Evolutionary conservation across 2,329 filamentous ascomycete species (phyloP).

Genomic region (Alternaria tenuissima): DNA sequence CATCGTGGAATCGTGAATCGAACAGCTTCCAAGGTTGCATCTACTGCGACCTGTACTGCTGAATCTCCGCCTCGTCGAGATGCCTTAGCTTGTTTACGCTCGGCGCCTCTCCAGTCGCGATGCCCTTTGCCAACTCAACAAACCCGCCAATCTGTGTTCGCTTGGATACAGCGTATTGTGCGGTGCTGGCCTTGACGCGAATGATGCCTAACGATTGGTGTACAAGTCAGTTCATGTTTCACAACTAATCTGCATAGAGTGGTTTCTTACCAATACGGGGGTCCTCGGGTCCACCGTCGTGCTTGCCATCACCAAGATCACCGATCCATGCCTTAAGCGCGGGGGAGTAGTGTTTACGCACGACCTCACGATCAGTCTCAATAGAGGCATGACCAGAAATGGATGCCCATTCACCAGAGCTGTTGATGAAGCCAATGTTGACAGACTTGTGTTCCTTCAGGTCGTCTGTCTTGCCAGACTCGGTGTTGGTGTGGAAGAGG

Average conservation of each 20-base stretch:
- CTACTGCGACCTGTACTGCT: constrained; percentile 48
- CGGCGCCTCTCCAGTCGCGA: constrained; percentile 75
- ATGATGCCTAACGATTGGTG: constrained; percentile 63
- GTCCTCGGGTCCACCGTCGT: constrained; percentile 83
- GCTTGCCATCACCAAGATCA: constrained; percentile 78
- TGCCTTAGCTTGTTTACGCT: constrained; percentile 79
- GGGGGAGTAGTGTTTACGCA: constrained; percentile 75
- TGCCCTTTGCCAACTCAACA: constrained; percentile 77
- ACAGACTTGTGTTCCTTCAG: constrained; percentile 74
- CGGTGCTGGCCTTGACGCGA: constrained; percentile 74
- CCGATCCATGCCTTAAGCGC: constrained; percentile 84
- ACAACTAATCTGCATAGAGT: too few relatives aligned
- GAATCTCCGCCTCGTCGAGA: constrained; percentile 62
- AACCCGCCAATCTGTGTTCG: constrained; percentile 70
- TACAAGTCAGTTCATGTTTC: too few relatives aligned
- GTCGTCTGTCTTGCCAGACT: constrained; percentile 87
- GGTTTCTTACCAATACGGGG: constrained; percentile 69
- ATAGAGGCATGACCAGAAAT: constrained; percentile 77
- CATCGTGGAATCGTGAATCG: background rate
- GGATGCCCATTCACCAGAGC: constrained; percentile 84
- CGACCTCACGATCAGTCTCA: constrained; percentile 71
- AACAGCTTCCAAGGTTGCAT: background rate
- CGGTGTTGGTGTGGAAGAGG: constrained; percentile 91
- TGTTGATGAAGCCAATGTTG: constrained; percentile 83
- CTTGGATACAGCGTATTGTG: constrained; percentile 72